Evolutionary conservation across 169 alveolate species (phyloP), one percentile per base, ranked within the genome.

Genomic region (Cryptosporidium muris): DNA sequence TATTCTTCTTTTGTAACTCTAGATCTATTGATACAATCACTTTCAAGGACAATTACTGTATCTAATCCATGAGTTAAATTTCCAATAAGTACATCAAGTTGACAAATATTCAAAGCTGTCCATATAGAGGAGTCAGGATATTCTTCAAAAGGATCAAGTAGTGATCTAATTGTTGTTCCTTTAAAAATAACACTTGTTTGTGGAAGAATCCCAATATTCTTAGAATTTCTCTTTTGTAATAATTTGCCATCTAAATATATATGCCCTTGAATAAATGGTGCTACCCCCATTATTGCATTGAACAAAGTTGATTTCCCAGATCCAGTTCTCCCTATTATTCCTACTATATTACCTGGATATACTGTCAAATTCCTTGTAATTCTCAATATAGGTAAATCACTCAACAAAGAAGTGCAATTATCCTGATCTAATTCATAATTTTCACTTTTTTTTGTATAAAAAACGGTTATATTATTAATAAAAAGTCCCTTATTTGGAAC

Each of bases 281-380:
- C 45, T 34, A 92, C 80, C 43, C 96, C 91, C 66, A 93, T 91
- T 14, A 93, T 65, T 16, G 95, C 82, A 51, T 94, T 91, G n/a
- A 94, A 49, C 11, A 95, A 66, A 4, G 96, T 88, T 16, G 95
- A 89, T 65, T 95, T 95, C 1, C 98, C 98, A 4, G 97, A 93
- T n/a, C 98, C 98, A 16, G 96, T 92, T 82, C 95, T 92, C 1
- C 98, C 98, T 36, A 95, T 65, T 45, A 95, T 92, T 37, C 95
- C 96, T 5, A 92, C 88, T 56, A 90, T 91, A 56, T 89, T 85
- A n/a, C 96, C 94, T 2, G 85, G 74, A 9, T 7, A 25, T 14
- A 68, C 85, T 4, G 38, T 25, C 12, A 74, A 8, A 2, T 5
- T 58, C 3, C 67, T 68, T 38, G 25, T 14, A 25, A 74, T 43